phyloP scores from a whole-genome alignment of 176 grass and related monocot species.

The Neostapfia colusana region DNA sequence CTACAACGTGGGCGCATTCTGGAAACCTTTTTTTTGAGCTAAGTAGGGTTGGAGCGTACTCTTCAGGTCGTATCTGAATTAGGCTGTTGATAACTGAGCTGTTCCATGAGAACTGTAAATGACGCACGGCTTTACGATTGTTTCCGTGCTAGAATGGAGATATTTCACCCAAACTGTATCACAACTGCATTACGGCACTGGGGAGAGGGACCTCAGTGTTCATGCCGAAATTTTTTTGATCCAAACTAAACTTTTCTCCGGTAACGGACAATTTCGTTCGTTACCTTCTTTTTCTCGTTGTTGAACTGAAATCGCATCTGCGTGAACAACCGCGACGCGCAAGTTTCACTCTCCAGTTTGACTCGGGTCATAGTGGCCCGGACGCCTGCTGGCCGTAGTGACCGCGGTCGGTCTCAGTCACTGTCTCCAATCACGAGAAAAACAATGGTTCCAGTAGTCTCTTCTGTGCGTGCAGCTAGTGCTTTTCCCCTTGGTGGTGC shows the following conservation, averaged over 20 bases:
- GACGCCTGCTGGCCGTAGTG: not conserved
- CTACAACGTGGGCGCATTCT: too few species aligned
- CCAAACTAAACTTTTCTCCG: not conserved
- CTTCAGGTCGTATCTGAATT: too few species aligned
- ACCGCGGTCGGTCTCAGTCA: not conserved
- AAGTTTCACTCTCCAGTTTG: conserved; percentile 11
- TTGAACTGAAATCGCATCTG: conserved; percentile 15
- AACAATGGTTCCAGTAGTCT: conserved; percentile 13
- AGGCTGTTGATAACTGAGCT: too few species aligned
- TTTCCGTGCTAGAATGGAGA: too few species aligned
- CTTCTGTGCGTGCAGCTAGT: conserved; percentile 13
- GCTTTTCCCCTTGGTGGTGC: conserved; percentile 37
- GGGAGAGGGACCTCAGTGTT: not conserved
- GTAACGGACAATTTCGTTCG: not conserved
- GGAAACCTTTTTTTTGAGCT: too few species aligned
- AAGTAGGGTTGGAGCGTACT: too few species aligned
- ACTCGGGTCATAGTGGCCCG: not conserved
- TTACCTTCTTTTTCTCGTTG: not conserved
- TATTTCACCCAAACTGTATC: too few species aligned
- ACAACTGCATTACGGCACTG: not conserved
- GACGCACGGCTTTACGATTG: too few species aligned
- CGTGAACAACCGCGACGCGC: not conserved
- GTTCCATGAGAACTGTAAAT: too few species aligned
- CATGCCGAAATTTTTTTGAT: not conserved
- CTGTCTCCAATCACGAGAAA: not conserved